phyloP scores from a whole-genome alignment of 2,329 filamentous ascomycete genomes.

The Epichloe typhina region DNA sequence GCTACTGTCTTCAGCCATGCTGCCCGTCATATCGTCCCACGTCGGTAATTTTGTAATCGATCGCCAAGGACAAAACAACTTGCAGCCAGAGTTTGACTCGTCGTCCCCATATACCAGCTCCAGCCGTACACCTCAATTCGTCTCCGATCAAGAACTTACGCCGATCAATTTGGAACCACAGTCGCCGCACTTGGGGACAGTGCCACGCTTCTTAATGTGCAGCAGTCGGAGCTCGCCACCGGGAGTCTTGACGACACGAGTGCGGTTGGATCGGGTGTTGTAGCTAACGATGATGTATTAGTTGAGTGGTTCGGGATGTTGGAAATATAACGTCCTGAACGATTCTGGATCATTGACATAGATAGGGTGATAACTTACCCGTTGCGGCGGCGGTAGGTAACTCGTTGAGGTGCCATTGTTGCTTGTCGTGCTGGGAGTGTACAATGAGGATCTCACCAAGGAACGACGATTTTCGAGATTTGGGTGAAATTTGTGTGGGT shows the following conservation, averaged over 20 bases:
- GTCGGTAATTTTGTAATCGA: not conserved
- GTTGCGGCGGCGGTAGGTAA: slow-evolving; percentile 66
- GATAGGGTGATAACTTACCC: slow-evolving; percentile 42
- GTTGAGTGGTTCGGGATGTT: not conserved
- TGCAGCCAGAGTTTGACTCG: not conserved
- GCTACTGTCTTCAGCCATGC: not conserved
- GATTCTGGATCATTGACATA: not conserved
- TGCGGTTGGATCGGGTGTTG: slow-evolving; percentile 97
- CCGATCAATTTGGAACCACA: slow-evolving; percentile 95
- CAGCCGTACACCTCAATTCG: slow-evolving; percentile 5
- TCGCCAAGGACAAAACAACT: not conserved
- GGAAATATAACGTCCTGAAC: not conserved
- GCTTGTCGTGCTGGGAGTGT: slow-evolving; percentile 27
- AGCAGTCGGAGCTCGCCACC: slow-evolving; percentile 91
- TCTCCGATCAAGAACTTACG: slow-evolving; percentile 51
- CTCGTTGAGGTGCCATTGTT: slow-evolving; percentile 47
- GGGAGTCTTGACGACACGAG: slow-evolving; percentile 89
- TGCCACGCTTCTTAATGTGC: slow-evolving; percentile 99
- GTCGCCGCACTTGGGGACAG: slow-evolving; percentile 97
- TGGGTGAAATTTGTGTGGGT: slow-evolving; percentile 31
- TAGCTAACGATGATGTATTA: slow-evolving; percentile 43
- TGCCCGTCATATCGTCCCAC: not conserved
- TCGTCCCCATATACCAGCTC: not conserved
- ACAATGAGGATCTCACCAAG: slow-evolving; percentile 23
- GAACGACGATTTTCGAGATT: slow-evolving; percentile 28